Percentiles rank a stretch among this genome's conserved stretches.
phyloP scores from a whole-genome alignment of 106 monocot genomes.

The Vanilla planifolia region DNA sequence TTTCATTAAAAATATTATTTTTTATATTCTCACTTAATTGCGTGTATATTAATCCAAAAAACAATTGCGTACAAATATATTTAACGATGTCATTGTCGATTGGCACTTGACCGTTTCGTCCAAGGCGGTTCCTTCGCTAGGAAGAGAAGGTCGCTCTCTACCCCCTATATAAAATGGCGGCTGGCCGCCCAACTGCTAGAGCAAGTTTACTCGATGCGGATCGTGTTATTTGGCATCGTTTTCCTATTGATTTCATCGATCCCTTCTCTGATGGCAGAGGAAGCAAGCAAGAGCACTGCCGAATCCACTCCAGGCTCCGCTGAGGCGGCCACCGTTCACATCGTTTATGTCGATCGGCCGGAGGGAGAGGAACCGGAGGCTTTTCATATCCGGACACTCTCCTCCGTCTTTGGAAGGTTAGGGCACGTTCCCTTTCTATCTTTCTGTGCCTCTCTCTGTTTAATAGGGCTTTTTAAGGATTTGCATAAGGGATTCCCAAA shows the following conservation, averaged over 20 bases:
- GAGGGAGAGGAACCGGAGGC: conserved; percentile 42
- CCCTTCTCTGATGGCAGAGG: conserved; percentile 9
- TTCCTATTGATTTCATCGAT: neutral
- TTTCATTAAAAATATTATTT: no score
- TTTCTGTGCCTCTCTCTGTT: neutral
- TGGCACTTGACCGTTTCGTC: no score
- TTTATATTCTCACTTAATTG: no score
- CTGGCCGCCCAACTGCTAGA: no score
- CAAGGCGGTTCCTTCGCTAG: no score
- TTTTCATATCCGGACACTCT: conserved; percentile 56
- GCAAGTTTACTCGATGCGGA: no score
- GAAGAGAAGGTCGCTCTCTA: no score
- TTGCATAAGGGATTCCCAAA: neutral
- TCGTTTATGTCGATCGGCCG: conserved; percentile 44
- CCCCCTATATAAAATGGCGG: no score
- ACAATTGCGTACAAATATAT: no score
- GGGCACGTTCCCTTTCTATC: neutral
- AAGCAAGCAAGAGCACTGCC: conserved; percentile 1
- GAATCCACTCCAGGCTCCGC: neutral
- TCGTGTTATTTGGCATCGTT: neutral
- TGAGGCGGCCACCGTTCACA: conserved; percentile 27
- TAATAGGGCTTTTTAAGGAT: conserved; percentile 7
- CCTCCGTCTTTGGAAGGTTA: conserved; percentile 64
- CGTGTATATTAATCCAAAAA: no score
- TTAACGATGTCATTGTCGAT: no score